A percentile compares a stretch with the other conserved stretches of the same genome.
Evolutionary conservation across 306 rosid species (phyloP).

Genomic region (Gynostemma pentaphyllum): DNA sequence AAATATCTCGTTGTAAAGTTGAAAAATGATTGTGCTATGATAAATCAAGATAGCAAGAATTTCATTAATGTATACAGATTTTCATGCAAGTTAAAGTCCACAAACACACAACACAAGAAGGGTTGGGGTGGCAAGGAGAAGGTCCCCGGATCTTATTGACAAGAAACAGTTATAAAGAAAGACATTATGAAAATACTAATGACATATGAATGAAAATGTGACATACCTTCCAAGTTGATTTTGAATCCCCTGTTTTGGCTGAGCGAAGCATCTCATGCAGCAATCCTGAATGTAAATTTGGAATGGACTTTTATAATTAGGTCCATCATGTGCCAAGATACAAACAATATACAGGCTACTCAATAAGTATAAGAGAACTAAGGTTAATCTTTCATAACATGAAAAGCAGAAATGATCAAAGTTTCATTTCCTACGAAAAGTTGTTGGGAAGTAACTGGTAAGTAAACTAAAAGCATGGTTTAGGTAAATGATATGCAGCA

Average conservation of each 20-base stretch:
- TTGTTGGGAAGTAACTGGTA: not conserved
- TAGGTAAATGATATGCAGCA: too few species aligned
- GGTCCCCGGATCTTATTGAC: too few species aligned
- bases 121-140: too few species aligned
- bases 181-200: not conserved
- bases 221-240: conserved; percentile 85
- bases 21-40: too few species aligned
- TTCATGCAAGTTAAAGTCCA: too few species aligned
- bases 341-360: not conserved
- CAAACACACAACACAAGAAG: too few species aligned
- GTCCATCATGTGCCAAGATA: not conserved
- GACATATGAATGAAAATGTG: not conserved
- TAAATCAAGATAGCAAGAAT: too few species aligned
- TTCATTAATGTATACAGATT: too few species aligned
- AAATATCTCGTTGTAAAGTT: too few species aligned
- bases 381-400: not conserved
- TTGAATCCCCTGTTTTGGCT: conserved; percentile 76
- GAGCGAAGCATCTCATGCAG: conserved; percentile 85
- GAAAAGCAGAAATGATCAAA: not conserved
- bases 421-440: not conserved
- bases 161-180: not conserved
- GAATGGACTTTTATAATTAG: not conserved
- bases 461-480: not conserved
- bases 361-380: not conserved
- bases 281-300: conserved; percentile 40